Conservation (phyloP, 2,329 filamentous ascomycete species). For the Aspergillus neotritici region DNA sequence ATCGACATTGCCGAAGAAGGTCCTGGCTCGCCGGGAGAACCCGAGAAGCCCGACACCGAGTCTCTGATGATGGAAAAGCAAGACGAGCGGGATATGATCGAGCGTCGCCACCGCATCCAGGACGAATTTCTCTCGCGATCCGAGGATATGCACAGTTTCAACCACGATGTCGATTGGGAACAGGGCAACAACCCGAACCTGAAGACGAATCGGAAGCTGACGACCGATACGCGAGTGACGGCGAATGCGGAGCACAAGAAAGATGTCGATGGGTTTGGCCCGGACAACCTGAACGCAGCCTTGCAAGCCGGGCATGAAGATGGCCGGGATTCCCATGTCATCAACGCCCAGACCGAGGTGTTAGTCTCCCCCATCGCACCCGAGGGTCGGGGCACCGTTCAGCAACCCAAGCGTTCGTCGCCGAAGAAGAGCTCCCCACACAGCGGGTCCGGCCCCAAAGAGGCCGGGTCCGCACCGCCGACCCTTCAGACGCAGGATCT, state of each 20-base stretch:
- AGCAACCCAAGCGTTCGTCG: slow-evolving; percentile 44
- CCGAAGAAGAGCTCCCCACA: slow-evolving; percentile 28
- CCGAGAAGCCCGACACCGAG: slow-evolving; percentile 23
- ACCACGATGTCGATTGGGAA: slow-evolving; percentile 65
- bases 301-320: slow-evolving; percentile 55
- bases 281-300: slow-evolving; percentile 67
- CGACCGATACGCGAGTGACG: slow-evolving; percentile 54
- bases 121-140: slow-evolving; percentile 54
- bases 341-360: slow-evolving; percentile 62
- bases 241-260: slow-evolving; percentile 59
- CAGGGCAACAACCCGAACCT: slow-evolving; percentile 54
- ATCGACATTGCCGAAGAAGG: slow-evolving; percentile 54
- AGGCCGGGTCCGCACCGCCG: slow-evolving; percentile 14
- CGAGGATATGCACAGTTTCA: slow-evolving; percentile 62
- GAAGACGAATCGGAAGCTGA: slow-evolving; percentile 50
- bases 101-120: slow-evolving; percentile 42
- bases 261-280: slow-evolving; percentile 73
- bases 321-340: slow-evolving; percentile 65
- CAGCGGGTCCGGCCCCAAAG: slow-evolving; percentile 14
- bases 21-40: slow-evolving; percentile 15
- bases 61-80: slow-evolving; percentile 33
- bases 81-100: slow-evolving; percentile 38
- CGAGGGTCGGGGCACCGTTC: slow-evolving; percentile 58
- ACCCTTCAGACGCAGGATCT: slow-evolving; percentile 13
- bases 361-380: slow-evolving; percentile 59